Evolutionary conservation across 192 early-diverging fungal species (phyloP), one percentile per base, ranked within the genome.

Genomic region (Coemansia sp.): DNA sequence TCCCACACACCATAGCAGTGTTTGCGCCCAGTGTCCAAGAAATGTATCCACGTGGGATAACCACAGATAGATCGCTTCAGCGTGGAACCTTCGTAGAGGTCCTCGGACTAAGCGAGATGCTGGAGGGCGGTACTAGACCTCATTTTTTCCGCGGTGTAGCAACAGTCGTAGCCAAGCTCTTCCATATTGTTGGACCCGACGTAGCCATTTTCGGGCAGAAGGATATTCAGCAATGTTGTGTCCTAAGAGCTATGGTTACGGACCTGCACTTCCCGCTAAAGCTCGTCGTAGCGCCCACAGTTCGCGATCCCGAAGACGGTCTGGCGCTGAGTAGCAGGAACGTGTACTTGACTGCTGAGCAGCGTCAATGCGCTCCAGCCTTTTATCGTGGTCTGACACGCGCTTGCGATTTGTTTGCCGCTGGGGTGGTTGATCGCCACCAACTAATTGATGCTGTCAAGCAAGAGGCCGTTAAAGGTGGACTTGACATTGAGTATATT

Each of bases 131-230:
- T 21, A 88, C 94, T 4, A 89, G 97, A 0, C 97, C 97, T 12
- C 90, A 93, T 70, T 98, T 98, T 78, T 99, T 99, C 85, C 88
- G 96, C 55, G 97, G 97, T 38, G 97, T 99, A 4, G 92, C 94
- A 0, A 99, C 97, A 1, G 91, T 99, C 0, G 95, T 97, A 3
- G 75, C 91, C 37, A 99, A 97, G 79, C 87, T 99, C 27, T 92
- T 99, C 72, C 95, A 96, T 77, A 91, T 93, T 31, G 86, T 90
- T 23, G 88, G 91, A 80, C 95, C 97, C 4, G 88, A 91, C 19
- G 63, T 84, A 21, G 93, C 92, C 11, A 94, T 86, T 66, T 99
- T 99, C 82, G 97, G 97, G 0, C 96, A 99, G 76, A 99, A 99
- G 78, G 97, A 99, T 72, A 90, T 88, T 4, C 97, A 99, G 84